phyloP scores from a whole-genome alignment of 768 basidiomycete genomes.

The Naganishia antarctica region DNA sequence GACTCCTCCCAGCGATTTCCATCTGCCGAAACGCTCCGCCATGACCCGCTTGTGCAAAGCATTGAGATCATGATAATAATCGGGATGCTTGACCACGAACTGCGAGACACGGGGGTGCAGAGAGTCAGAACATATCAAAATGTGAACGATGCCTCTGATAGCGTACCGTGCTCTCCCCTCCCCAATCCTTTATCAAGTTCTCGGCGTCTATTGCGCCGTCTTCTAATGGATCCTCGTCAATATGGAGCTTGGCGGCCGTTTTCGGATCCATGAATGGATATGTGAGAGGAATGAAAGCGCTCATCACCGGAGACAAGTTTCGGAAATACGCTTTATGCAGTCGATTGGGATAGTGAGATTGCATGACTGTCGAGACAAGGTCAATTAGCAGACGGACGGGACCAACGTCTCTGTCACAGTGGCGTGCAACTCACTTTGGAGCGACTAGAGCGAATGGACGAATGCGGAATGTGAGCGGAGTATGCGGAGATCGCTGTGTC shows the following conservation, averaged over 20 bases:
- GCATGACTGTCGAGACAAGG: slow-evolving; percentile 8
- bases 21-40: background rate
- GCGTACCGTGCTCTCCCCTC: slow-evolving; percentile 19
- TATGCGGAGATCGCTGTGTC: too few species aligned
- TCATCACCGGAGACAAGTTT: slow-evolving; percentile 19
- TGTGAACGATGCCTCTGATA: background rate
- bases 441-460: background rate
- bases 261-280: slow-evolving; percentile 27
- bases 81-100: slow-evolving; percentile 14
- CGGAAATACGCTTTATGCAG: slow-evolving; percentile 26
- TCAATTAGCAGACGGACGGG: background rate
- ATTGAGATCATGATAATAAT: slow-evolving; percentile 3
- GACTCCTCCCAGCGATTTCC: background rate
- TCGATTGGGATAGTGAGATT: slow-evolving; percentile 25
- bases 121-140: too few species aligned
- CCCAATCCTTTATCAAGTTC: slow-evolving; percentile 13
- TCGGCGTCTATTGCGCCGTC: slow-evolving; percentile 7
- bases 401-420: too few species aligned
- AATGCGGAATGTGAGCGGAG: background rate
- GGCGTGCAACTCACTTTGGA: slow-evolving; percentile 18
- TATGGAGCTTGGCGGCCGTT: slow-evolving; percentile 18
- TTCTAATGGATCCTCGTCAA: slow-evolving; percentile 19
- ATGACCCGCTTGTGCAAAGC: background rate
- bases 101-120: background rate
- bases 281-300: slow-evolving; percentile 23